These are phyloP conservation scores for Microcos paniculata DNA, from an alignment of 345 rosid genomes.

Conservation along the genomic window DNA sequence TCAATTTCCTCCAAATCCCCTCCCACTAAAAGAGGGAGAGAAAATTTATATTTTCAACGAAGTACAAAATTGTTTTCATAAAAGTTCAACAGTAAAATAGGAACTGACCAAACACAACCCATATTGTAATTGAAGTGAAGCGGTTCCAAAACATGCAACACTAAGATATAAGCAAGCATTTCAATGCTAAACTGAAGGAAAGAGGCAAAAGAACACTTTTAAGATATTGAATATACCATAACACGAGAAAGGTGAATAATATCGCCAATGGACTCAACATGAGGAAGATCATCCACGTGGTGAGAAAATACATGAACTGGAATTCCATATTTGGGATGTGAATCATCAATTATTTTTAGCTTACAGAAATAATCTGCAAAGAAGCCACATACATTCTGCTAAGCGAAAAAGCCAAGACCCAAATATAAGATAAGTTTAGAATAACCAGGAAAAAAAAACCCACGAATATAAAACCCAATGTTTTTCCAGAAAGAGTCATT, in stretches of 20 bases:
- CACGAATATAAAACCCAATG: slow-evolving; percentile 20
- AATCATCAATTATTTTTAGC: slow-evolving; percentile 54
- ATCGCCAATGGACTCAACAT: slow-evolving; percentile 45
- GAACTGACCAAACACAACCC: neutral
- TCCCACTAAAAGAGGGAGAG: neutral
- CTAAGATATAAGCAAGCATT: no score
- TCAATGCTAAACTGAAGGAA: slow-evolving; percentile 10
- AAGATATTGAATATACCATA: slow-evolving; percentile 40
- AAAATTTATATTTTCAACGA: neutral
- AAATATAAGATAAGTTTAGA: neutral
- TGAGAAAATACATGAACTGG: slow-evolving; percentile 33
- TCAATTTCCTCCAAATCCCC: neutral
- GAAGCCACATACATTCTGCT: neutral
- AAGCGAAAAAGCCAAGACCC: neutral
- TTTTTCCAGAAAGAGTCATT: neutral
- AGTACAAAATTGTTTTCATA: neutral
- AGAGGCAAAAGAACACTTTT: neutral
- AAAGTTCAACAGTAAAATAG: neutral
- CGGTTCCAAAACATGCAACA: no score
- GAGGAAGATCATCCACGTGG: slow-evolving; percentile 48
- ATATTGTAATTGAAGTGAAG: no score
- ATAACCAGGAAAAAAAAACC: slow-evolving; percentile 26
- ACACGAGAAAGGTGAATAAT: slow-evolving; percentile 56
- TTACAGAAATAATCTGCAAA: slow-evolving; percentile 57
- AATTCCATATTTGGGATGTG: slow-evolving; percentile 44